These are phyloP conservation scores for Papiliotrema terrestris DNA, from an alignment of 1,284 basidiomycete genomes.

Conservation along the genomic window DNA sequence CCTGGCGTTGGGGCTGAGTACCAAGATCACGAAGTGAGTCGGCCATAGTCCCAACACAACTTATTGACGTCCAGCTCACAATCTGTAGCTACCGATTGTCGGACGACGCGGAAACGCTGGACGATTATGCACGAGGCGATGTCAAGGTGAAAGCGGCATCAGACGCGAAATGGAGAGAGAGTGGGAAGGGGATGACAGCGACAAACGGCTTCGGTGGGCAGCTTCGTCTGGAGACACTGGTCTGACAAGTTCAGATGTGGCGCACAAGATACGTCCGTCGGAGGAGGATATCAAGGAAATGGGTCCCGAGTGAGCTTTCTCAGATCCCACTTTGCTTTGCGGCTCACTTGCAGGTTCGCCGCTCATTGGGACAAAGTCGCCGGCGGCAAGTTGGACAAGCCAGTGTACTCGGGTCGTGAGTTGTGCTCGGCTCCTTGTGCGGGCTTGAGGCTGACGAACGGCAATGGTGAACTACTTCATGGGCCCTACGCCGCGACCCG, in stretches of 20 bases:
- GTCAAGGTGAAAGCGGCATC: not conserved
- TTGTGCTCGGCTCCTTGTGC: not conserved
- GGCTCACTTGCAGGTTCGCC: conserved; percentile 5
- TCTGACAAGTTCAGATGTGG: conserved; percentile 7
- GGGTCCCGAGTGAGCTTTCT: conserved; percentile 12
- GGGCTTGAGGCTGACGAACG: too few relatives aligned
- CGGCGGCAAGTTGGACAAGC: conserved; percentile 15
- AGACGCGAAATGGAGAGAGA: conserved; percentile 2
- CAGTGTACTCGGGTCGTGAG: conserved; percentile 12
- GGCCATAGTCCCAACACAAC: too few relatives aligned
- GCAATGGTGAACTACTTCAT: too few relatives aligned
- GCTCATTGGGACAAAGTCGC: conserved; percentile 11
- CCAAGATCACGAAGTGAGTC: conserved; percentile 7
- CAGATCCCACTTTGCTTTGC: too few relatives aligned
- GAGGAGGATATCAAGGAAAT: conserved; percentile 13
- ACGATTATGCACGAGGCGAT: not conserved
- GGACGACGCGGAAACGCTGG: not conserved
- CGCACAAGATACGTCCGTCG: conserved; percentile 16
- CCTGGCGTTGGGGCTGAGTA: conserved; percentile 9
- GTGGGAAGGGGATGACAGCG: conserved; percentile 11
- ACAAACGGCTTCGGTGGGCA: conserved; percentile 14
- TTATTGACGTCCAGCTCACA: not conserved
- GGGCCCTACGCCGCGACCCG: too few relatives aligned
- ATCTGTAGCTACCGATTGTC: not conserved
- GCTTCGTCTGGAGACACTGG: not conserved